Base-by-base conservation (phyloP, 1,284 basidiomycete genomes). In the Ustilago shanxiensis region DNA sequence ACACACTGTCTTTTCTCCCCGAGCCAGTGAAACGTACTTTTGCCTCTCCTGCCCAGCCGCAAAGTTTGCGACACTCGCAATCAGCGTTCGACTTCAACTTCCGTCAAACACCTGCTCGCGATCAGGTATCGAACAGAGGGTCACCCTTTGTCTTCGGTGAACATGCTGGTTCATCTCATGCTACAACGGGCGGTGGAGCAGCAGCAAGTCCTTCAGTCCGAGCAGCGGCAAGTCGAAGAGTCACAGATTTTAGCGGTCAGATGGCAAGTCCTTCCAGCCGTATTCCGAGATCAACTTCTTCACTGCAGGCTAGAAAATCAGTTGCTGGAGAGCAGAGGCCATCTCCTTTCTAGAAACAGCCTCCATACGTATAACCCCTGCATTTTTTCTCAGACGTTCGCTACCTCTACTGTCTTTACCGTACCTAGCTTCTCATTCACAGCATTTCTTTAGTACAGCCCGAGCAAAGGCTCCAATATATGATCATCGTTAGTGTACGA, bases 11-110 rank as follows among this genome's bases (percentile, higher is more conserved):
- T 2, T 24, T 60, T 9, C 51, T 74, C 4, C 72, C 72, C 2
- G 72, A 74, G 41, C 72, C 72, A 0, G 61, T 69, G 24, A 74
- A 74, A 26, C 66, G 72, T 11, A 56, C 66, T 3, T 74, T 74
- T 10, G 56, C 54, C 31, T 41, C 59, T 1, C 56, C 64, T 1
- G 45, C 53, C 5, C 41, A 52, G 16, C 33, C 51, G 1, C 66
- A 54, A 7, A 49, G 53, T 5, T n/a, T 66, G 49, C 50, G 56
- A 4, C 60, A 66, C 31, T 63, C 70, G 10, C 60, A 50, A 22
- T 66, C 70, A 0, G 60, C 57, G 29, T 63, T 72, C 6, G 60
- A 74, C 31, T 69, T 74, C 28, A 58, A 52, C 20, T 62, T 62
- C 16, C 26, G 57, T 16, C 49, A 26, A 10, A n/a, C 57, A 20